Percentiles rank a stretch among this genome's conserved stretches.
phyloP scores from a whole-genome alignment of 2,329 filamentous ascomycete species.

The Annulohypoxylon truncatum region DNA sequence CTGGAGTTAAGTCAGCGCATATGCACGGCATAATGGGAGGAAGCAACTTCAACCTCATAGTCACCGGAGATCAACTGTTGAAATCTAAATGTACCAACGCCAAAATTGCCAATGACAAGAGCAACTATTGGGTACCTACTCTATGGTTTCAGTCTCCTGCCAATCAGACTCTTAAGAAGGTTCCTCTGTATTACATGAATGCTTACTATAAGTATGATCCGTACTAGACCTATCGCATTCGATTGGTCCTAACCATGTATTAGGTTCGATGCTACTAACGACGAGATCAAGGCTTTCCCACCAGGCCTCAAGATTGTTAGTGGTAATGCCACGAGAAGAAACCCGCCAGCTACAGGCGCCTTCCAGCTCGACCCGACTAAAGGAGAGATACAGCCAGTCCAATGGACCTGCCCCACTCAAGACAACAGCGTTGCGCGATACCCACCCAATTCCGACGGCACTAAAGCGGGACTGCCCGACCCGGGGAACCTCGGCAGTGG shows the following conservation, averaged over 20 bases:
- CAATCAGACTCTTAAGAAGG: constrained; percentile 71
- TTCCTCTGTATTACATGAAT: constrained; percentile 78
- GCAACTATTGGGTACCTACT: constrained; percentile 80
- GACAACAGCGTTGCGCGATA: constrained; percentile 61
- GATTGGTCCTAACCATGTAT: constrained; percentile 1
- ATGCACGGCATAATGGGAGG: constrained; percentile 77
- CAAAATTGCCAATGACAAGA: constrained; percentile 72
- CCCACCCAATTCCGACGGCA: constrained; percentile 65
- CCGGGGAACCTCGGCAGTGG: constrained; percentile 65
- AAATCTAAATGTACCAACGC: constrained; percentile 76
- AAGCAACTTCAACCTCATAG: constrained; percentile 71
- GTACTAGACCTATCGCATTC: background rate
- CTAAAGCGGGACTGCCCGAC: constrained; percentile 64
- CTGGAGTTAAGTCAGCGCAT: constrained; percentile 68
- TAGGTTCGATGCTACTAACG: constrained; percentile 70
- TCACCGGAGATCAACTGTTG: constrained; percentile 68
- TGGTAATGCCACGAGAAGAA: constrained; percentile 69
- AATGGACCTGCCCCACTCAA: constrained; percentile 69
- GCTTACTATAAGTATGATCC: constrained; percentile 75
- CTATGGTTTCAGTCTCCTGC: constrained; percentile 73
- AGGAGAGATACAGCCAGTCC: constrained; percentile 64
- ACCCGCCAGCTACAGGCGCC: constrained; percentile 63
- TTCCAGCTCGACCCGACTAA: constrained; percentile 62
- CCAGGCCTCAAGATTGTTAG: constrained; percentile 76
- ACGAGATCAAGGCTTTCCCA: constrained; percentile 76